phyloP scores from a whole-genome alignment of 805 yeast genomes.

The Metschnikowia arizonensis region DNA sequence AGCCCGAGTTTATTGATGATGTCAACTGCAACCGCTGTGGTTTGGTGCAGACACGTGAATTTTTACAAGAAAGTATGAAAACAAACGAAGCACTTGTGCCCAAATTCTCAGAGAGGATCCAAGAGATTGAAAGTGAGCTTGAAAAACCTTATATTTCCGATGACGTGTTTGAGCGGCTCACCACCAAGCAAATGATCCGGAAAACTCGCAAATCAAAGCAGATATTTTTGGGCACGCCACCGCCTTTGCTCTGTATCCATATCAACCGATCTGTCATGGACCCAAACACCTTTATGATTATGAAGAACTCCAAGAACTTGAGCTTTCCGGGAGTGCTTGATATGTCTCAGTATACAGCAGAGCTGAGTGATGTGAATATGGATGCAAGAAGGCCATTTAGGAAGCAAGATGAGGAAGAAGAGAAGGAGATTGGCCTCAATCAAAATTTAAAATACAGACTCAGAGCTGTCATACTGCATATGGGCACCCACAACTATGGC shows the following conservation, averaged over 20 bases:
- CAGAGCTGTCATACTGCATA: constrained; percentile 86
- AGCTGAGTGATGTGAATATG: constrained; percentile 62
- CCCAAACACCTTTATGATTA: constrained; percentile 73
- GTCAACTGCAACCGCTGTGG: constrained; percentile 96
- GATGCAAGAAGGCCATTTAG: constrained; percentile 79
- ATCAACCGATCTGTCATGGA: constrained; percentile 93
- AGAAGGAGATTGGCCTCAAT: no score
- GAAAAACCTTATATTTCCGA: constrained; percentile 70
- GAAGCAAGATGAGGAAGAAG: constrained; percentile 43
- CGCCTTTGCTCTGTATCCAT: constrained; percentile 78
- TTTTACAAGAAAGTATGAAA: constrained; percentile 40
- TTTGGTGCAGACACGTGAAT: constrained; percentile 54
- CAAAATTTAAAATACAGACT: constrained; percentile 48
- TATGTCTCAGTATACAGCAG: constrained; percentile 65
- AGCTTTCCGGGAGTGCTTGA: constrained; percentile 67
- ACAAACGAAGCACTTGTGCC: constrained; percentile 26
- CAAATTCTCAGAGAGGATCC: constrained; percentile 28
- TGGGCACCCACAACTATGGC: constrained; percentile 96
- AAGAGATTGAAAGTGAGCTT: constrained; percentile 45
- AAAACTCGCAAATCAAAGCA: constrained; percentile 84
- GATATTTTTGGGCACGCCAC: constrained; percentile 72
- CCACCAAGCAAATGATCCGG: constrained; percentile 68
- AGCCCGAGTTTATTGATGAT: constrained; percentile 83
- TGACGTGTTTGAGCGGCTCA: constrained; percentile 67
- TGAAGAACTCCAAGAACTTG: constrained; percentile 82